A percentile compares a stretch with the other conserved stretches of the same genome.
These are phyloP conservation scores for Melanogaster broomeanus DNA, from an alignment of 768 basidiomycete genomes.

Conservation along the genomic window DNA sequence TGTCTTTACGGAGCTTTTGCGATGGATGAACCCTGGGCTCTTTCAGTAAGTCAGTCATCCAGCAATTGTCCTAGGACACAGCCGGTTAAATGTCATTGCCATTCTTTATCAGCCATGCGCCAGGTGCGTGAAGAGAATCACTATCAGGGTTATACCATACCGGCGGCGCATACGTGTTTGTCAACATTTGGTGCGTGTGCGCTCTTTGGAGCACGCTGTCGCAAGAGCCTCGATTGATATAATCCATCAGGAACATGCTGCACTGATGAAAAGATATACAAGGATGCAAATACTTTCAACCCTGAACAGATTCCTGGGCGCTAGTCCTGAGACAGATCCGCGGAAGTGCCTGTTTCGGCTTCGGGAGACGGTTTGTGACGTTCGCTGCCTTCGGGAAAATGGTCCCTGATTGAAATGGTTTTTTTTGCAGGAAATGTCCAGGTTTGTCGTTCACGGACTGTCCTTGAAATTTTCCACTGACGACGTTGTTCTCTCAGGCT, in stretches of 20 bases:
- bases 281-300: constrained; percentile 24
- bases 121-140: not conserved
- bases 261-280: constrained; percentile 42
- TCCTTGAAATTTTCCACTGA: not conserved
- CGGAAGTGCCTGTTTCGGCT: constrained; percentile 6
- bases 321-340: not conserved
- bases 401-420: not conserved
- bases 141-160: constrained; percentile 31
- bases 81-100: no score
- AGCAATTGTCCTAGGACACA: not conserved
- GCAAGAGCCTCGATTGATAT: no score
- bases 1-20: constrained; percentile 11
- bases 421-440: not conserved
- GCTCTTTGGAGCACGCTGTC: no score
- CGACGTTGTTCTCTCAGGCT: not conserved
- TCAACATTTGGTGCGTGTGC: constrained; percentile 36
- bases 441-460: not conserved
- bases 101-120: not conserved
- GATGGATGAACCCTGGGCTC: constrained; percentile 4
- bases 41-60: not conserved
- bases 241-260: constrained; percentile 46
- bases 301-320: constrained; percentile 26
- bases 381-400: not conserved
- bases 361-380: constrained; percentile 11
- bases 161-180: constrained; percentile 35